These are phyloP conservation scores for Gastroboletus turbinatus DNA, from an alignment of 1,284 basidiomycete species.

Conservation along the genomic window DNA sequence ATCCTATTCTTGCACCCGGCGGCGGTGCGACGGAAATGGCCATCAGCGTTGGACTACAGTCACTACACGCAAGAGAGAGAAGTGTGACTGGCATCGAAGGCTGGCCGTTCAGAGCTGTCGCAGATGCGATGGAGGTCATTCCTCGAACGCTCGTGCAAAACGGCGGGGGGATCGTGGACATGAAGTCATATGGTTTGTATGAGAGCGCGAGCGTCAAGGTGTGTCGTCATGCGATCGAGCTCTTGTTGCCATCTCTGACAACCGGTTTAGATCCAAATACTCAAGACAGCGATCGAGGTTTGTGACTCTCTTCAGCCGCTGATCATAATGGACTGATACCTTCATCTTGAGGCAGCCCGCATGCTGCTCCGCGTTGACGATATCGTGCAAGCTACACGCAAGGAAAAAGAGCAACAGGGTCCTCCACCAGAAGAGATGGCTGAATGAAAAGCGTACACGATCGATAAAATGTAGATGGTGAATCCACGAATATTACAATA, in stretches of 20 bases:
- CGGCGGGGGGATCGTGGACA: constrained; percentile 91
- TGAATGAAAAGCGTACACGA: constrained; percentile 11
- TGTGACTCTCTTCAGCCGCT: constrained; percentile 7
- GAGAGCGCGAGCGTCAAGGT: constrained; percentile 96
- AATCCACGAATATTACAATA: constrained; percentile 7
- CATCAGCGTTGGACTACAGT: constrained; percentile 87
- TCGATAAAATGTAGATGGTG: neutral
- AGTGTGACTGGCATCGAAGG: constrained; percentile 82
- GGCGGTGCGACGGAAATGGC: constrained; percentile 99
- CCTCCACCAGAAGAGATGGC: constrained; percentile 59
- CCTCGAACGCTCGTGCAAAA: constrained; percentile 96
- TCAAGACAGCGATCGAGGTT: constrained; percentile 96
- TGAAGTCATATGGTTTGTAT: constrained; percentile 92
- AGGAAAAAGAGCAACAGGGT: constrained; percentile 52
- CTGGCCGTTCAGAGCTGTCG: constrained; percentile 89
- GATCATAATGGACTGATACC: neutral
- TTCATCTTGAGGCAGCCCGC: constrained; percentile 65
- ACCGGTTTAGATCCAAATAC: constrained; percentile 74
- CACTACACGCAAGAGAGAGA: constrained; percentile 81
- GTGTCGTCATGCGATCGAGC: constrained; percentile 1
- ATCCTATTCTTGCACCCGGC: constrained; percentile 89
- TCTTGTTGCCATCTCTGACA: neutral
- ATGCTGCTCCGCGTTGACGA: constrained; percentile 94
- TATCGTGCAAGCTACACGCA: constrained; percentile 83
- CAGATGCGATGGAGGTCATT: constrained; percentile 97